Percentiles rank a stretch among this genome's conserved stretches.
Evolutionary conservation across 2,329 filamentous ascomycete genomes (phyloP).

Genomic region (Claviceps sp.): DNA sequence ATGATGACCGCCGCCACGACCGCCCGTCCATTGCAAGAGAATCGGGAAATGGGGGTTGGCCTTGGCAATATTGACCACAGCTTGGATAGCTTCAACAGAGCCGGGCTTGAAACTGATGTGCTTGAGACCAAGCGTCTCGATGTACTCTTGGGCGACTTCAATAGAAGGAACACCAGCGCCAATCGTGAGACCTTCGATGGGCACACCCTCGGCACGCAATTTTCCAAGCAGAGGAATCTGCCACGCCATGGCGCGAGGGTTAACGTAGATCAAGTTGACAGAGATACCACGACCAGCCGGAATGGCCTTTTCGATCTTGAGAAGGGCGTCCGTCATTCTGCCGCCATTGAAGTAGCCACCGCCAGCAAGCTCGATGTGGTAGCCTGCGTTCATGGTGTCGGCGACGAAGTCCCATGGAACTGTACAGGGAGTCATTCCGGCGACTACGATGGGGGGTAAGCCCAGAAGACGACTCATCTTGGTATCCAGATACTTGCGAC

Average conservation of each 20-base stretch:
- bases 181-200: slow-evolving; percentile 84
- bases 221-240: slow-evolving; percentile 76
- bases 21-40: slow-evolving; percentile 88
- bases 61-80: slow-evolving; percentile 84
- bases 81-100: slow-evolving; percentile 74
- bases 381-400: slow-evolving; percentile 88
- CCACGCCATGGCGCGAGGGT: slow-evolving; percentile 80
- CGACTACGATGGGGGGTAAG: slow-evolving; percentile 76
- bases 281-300: slow-evolving; percentile 78
- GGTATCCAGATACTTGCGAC: slow-evolving; percentile 86
- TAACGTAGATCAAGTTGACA: slow-evolving; percentile 84
- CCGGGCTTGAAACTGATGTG: slow-evolving; percentile 93
- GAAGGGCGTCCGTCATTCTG: slow-evolving; percentile 69
- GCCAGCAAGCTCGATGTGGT: slow-evolving; percentile 80
- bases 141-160: slow-evolving; percentile 87
- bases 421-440: slow-evolving; percentile 86
- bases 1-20: slow-evolving; percentile 85
- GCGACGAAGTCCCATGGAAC: slow-evolving; percentile 87
- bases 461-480: slow-evolving; percentile 86
- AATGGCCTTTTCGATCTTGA: slow-evolving; percentile 73
- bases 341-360: slow-evolving; percentile 80
- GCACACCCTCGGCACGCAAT: slow-evolving; percentile 71
- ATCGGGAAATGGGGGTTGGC: slow-evolving; percentile 92
- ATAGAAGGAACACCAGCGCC: slow-evolving; percentile 89
- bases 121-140: slow-evolving; percentile 81